Conservation (phyloP, 495 filamentous ascomycete genomes). For the Penicillium canescens region DNA sequence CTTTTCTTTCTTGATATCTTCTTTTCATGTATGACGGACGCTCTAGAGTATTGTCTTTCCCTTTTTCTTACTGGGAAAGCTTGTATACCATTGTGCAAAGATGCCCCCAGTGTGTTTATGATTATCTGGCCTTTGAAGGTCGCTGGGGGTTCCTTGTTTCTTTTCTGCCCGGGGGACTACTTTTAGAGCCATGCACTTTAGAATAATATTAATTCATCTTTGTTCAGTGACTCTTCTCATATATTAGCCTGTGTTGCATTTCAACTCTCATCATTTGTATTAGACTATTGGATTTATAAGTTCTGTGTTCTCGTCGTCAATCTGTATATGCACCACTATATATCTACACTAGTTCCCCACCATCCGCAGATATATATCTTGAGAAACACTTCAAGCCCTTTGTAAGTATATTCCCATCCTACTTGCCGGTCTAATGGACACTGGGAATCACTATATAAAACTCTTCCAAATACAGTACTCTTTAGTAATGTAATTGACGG, state of each 20-base stretch:
- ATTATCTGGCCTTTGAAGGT: constrained; percentile 6
- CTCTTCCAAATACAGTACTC: no score
- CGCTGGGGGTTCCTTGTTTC: constrained; percentile 16
- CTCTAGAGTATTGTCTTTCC: constrained; percentile 4
- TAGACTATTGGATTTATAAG: no score
- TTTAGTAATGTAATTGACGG: no score
- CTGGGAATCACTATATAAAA: no score
- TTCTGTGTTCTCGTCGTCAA: no score
- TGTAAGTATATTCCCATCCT: background rate
- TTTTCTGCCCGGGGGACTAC: constrained; percentile 8
- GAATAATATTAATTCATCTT: constrained; percentile 34
- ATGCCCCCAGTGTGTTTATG: constrained; percentile 12
- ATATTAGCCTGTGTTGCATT: no score
- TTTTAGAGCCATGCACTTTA: constrained; percentile 21
- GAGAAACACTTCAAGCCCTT: background rate
- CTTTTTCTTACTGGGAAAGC: background rate
- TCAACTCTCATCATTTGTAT: no score
- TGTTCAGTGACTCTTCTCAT: background rate
- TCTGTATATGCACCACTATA: background rate
- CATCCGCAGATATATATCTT: background rate
- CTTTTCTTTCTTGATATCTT: constrained; percentile 9
- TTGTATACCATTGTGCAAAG: constrained; percentile 13
- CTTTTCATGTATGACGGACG: constrained; percentile 13
- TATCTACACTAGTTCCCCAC: background rate
- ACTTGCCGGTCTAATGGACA: no score